phyloP scores from a whole-genome alignment of 805 yeast species.

The Candida boleticola region DNA sequence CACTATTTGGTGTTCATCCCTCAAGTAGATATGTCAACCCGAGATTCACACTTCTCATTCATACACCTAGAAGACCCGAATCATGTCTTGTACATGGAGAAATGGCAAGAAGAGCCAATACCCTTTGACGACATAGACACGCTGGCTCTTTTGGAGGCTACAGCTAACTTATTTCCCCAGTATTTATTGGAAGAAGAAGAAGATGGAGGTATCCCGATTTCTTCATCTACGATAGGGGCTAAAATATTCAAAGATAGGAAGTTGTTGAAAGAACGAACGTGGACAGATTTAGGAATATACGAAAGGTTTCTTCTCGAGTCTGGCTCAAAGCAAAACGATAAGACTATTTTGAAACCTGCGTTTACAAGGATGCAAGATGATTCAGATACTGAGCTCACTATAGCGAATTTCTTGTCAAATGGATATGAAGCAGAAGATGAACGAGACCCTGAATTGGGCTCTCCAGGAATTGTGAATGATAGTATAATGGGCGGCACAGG shows the following conservation, averaged over 20 bases:
- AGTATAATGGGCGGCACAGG: constrained; percentile 27
- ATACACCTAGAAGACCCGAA: constrained; percentile 38
- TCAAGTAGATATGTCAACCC: constrained; percentile 10
- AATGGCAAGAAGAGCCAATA: constrained; percentile 39
- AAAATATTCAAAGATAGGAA: constrained; percentile 34
- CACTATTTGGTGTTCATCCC: too few relatives aligned
- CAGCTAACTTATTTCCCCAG: constrained; percentile 35
- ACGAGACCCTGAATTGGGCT: constrained; percentile 9
- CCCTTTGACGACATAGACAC: constrained; percentile 44
- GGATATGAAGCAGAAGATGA: constrained; percentile 20
- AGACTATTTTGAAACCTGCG: constrained; percentile 31
- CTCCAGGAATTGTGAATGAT: constrained; percentile 9
- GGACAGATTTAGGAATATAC: constrained; percentile 33
- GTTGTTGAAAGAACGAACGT: constrained; percentile 26
- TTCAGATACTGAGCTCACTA: constrained; percentile 17
- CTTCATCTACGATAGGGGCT: constrained; percentile 37
- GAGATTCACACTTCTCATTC: constrained; percentile 25
- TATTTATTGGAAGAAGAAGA: constrained; percentile 37
- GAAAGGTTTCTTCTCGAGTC: constrained; percentile 25
- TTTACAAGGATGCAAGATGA: constrained; percentile 15
- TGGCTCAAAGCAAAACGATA: constrained; percentile 21
- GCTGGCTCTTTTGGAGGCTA: constrained; percentile 33
- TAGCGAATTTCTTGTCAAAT: constrained; percentile 34
- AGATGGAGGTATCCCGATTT: constrained; percentile 37
- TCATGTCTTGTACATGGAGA: constrained; percentile 40